Conservation (phyloP, 2,329 filamentous ascomycete genomes). For the Colletotrichum navitas region DNA sequence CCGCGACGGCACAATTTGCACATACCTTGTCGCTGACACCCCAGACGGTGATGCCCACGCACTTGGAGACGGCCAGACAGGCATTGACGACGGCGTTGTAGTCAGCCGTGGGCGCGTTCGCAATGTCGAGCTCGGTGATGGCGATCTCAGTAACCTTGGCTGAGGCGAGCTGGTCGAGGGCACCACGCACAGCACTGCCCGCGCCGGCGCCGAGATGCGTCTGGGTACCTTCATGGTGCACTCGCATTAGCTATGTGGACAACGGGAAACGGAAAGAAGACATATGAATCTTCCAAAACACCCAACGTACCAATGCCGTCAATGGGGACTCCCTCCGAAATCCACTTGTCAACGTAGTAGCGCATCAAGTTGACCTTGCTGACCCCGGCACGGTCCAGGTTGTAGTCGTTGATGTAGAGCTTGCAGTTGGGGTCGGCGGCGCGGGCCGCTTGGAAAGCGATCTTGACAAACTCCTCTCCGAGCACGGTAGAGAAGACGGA, state of each 20-base stretch:
- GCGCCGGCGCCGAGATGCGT: conserved; percentile 62
- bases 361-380: conserved; percentile 11
- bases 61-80: conserved; percentile 46
- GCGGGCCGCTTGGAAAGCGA: conserved; percentile 62
- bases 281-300: neutral
- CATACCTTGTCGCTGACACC: conserved; percentile 55
- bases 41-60: conserved; percentile 49
- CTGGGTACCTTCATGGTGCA: conserved; percentile 57
- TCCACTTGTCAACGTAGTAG: conserved; percentile 71
- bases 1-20: neutral
- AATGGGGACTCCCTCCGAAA: conserved; percentile 72
- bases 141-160: conserved; percentile 63
- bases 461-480: conserved; percentile 62
- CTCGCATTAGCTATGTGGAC: neutral
- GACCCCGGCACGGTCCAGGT: conserved; percentile 54
- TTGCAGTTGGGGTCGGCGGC: conserved; percentile 59
- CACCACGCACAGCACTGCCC: conserved; percentile 58
- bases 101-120: conserved; percentile 61
- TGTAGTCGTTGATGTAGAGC: conserved; percentile 52
- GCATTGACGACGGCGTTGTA: conserved; percentile 51
- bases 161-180: conserved; percentile 64
- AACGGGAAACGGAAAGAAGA: neutral
- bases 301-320: conserved; percentile 66
- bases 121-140: conserved; percentile 63
- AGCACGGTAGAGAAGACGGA: conserved; percentile 61